Evolutionary conservation across 2,329 filamentous ascomycete species (phyloP), one percentile per base, ranked within the genome.

Genomic region (Berkeleyomyces basicola): DNA sequence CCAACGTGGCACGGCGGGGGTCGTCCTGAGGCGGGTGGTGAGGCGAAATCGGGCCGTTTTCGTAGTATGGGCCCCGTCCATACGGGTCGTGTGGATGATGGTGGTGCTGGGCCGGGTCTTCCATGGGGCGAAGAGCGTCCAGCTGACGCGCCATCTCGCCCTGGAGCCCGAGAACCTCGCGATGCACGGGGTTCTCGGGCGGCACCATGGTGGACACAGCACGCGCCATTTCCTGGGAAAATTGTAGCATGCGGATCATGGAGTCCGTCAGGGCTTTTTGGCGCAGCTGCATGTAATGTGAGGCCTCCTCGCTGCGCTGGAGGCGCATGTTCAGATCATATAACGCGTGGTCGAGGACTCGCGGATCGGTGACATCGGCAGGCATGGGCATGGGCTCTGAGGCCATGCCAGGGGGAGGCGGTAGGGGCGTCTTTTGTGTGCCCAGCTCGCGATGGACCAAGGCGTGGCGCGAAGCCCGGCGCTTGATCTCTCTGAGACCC

Each of bases 371-470:
- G 7, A 58, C 36, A 68, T 97, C 92, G 46, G 84, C 83, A 14
- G 81, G 77, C 36, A 79, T 73, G n/a, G 80, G 79, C 73, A 90
- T 86, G 7, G 88, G 82, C 70, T 96, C 90, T 33, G 88, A 84
- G 1, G 91, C 87, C n/a, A 88, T 89, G 11, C 88, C 88, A 7
- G 89, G 86, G 14, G 62, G 65, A 11, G 61, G 61, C 10, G 65
- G 64, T 31, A 61, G 43, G 31, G 64, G 65, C 16, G 58, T 57
- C 33, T 66, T 66, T 68, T 93, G 90, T 33, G 90, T 88, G 66
- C 85, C 87, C 74, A 93, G 96, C 11, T 97, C 93, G 68, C 92
- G 84, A 71, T 97, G 90, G 33, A 96, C 95, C 62, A 97, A 79
- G 33, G 92, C 87, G 75, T 97, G 93, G 66, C 93, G 82, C 43